phyloP scores from a whole-genome alignment of 345 rosid genomes.

The Lepidium didymum region DNA sequence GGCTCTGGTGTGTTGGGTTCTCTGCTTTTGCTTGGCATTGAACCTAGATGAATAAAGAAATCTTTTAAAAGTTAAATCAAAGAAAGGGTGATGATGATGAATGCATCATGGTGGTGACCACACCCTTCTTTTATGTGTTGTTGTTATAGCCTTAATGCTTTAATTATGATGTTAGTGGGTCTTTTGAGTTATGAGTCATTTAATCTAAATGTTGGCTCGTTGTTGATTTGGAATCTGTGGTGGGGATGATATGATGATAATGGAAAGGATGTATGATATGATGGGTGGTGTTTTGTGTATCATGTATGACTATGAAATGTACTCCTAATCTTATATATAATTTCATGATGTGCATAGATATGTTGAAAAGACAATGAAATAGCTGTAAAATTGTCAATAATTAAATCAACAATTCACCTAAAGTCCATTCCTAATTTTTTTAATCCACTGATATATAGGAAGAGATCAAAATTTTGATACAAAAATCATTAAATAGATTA shows the following conservation, averaged over 20 bases:
- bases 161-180: slow-evolving; percentile 17
- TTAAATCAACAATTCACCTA: no score
- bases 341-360: background rate
- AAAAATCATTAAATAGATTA: no score
- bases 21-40: slow-evolving; percentile 9
- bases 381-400: no score
- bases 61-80: slow-evolving; percentile 11
- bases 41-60: slow-evolving; percentile 16
- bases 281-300: slow-evolving; percentile 14
- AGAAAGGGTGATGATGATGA: slow-evolving; percentile 25
- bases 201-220: slow-evolving; percentile 21
- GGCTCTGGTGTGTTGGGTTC: slow-evolving; percentile 18
- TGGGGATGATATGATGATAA: background rate
- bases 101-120: slow-evolving; percentile 27
- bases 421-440: no score
- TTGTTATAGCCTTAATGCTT: slow-evolving; percentile 20
- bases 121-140: slow-evolving; percentile 23
- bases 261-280: slow-evolving; percentile 24
- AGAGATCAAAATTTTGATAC: no score
- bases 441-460: no score
- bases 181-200: slow-evolving; percentile 1
- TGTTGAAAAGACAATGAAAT: background rate
- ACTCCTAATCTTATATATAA: background rate
- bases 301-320: slow-evolving; percentile 7
- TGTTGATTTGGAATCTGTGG: slow-evolving; percentile 10